phyloP scores from a whole-genome alignment of 2,329 filamentous ascomycete species.

The Calonectria henricotiae region DNA sequence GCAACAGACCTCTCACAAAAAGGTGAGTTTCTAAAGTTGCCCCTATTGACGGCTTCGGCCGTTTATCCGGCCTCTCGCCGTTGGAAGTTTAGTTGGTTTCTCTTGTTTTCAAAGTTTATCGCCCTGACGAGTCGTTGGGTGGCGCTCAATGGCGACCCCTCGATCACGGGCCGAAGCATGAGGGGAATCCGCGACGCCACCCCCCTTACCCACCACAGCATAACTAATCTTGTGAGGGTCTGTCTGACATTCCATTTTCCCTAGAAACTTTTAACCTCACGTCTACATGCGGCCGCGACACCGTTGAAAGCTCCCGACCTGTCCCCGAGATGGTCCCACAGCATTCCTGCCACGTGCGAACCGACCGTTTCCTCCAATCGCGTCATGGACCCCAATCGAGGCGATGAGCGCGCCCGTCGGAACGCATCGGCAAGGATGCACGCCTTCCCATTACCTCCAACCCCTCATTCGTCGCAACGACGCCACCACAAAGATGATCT shows the following conservation, averaged over 20 bases:
- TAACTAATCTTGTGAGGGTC: conserved; percentile 43
- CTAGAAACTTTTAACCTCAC: conserved; percentile 42
- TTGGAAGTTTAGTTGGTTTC: conserved; percentile 17
- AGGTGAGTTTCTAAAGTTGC: conserved; percentile 42
- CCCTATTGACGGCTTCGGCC: conserved; percentile 6
- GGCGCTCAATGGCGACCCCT: conserved; percentile 49
- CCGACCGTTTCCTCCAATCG: conserved; percentile 43
- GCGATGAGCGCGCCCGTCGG: conserved; percentile 54
- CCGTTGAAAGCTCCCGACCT: conserved; percentile 48
- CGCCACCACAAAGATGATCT: conserved; percentile 56
- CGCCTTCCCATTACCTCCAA: conserved; percentile 46
- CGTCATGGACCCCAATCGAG: conserved; percentile 55
- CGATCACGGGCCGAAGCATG: conserved; percentile 47
- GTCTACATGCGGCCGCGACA: conserved; percentile 42
- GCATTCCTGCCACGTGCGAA: conserved; percentile 50
- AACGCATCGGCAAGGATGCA: conserved; percentile 45
- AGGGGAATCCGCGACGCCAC: conserved; percentile 48
- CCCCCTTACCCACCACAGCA: conserved; percentile 30
- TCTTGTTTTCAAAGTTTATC: conserved; percentile 39
- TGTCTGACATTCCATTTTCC: conserved; percentile 47
- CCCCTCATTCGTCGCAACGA: conserved; percentile 45
- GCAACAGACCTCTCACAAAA: conserved; percentile 42
- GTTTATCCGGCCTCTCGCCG: conserved; percentile 30
- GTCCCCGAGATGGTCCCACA: conserved; percentile 59
- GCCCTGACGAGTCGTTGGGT: conserved; percentile 42